Evolutionary conservation across 345 rosid species (phyloP), one percentile per base, ranked within the genome.

Genomic region (Lepidium africanum): DNA sequence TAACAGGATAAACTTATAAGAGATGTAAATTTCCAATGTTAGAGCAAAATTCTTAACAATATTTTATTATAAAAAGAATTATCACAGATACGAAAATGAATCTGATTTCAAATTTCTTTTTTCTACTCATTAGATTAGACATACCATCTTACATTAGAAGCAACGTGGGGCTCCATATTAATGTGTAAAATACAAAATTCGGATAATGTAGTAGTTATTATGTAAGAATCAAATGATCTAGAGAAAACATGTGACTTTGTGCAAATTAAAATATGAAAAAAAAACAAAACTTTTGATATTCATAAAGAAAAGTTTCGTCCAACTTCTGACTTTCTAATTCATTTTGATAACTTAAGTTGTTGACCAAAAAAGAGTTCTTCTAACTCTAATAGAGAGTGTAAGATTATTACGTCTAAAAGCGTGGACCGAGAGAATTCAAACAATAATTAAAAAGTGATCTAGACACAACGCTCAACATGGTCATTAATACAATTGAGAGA

Each of bases 381-480:
- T 21, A 21, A 21, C 23, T 21, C 23, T 21, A 21, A 21, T 21
- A 21, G 23, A 21, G 1, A 21, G 27, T 25, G 27, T 25, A 25
- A 25, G 4, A 2, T 3, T 25, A 2, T n/a, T n/a, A n/a, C n/a
- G n/a, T 25, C 67, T 69, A 25, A 50, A 37, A 50, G 16, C 39
- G 59, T 65, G 59, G 59, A 25, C 4, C n/a, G n/a, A 50, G 27
- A 51, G 36, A 39, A 39, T 51, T 38, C 66, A 59, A 49, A 21
- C 23, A 59, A 16, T 3, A 56, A 15, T 35, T 41, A 41, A 41
- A 51, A 32, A 25, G 27, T 17, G 32, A 52, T 14, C 30, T 46
- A 51, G 38, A 62, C 54, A 71, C 47, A 52, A 71, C 57, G 69
- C 6, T 63, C 69, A 39, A 52, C 19, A 25, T 35, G 39, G 46